phyloP scores from a whole-genome alignment of 208 protist species.

The Porcisia deanei region DNA sequence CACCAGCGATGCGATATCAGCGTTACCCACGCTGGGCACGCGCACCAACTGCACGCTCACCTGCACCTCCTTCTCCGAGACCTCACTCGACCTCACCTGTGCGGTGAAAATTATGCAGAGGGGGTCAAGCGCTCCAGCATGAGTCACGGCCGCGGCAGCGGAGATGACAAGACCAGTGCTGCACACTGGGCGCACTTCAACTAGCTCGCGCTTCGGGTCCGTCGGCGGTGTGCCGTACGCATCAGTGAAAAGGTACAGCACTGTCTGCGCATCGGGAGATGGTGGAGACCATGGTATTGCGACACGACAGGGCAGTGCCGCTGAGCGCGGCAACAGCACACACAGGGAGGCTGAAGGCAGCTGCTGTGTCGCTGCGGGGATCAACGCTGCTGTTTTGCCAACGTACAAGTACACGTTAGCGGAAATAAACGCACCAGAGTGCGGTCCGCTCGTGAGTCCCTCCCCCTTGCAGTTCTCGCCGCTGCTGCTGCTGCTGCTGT shows the following conservation, averaged over 20 bases:
- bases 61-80: slow-evolving; percentile 24
- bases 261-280: slow-evolving; percentile 9
- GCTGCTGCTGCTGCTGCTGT: slow-evolving; percentile 9
- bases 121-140: neutral
- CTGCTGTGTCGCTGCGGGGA: slow-evolving; percentile 12
- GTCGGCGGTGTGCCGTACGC: neutral
- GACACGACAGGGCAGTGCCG: slow-evolving; percentile 49
- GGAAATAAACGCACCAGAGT: slow-evolving; percentile 27
- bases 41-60: slow-evolving; percentile 48
- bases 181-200: slow-evolving; percentile 22
- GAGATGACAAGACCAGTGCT: slow-evolving; percentile 11
- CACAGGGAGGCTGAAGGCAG: slow-evolving; percentile 19
- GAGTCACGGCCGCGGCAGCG: slow-evolving; percentile 1
- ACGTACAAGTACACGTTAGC: slow-evolving; percentile 56
- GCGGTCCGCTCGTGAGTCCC: slow-evolving; percentile 4
- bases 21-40: neutral
- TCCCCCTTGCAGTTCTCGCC: slow-evolving; percentile 11
- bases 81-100: slow-evolving; percentile 28
- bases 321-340: slow-evolving; percentile 43
- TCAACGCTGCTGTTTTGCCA: slow-evolving; percentile 26
- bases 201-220: slow-evolving; percentile 1
- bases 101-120: slow-evolving; percentile 29
- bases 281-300: slow-evolving; percentile 37
- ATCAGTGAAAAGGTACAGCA: slow-evolving; percentile 38
- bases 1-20: slow-evolving; percentile 13